Evolutionary conservation across 352 stramenopile genomes (phyloP).

Genomic region (Halophytophthora batemanensis): DNA sequence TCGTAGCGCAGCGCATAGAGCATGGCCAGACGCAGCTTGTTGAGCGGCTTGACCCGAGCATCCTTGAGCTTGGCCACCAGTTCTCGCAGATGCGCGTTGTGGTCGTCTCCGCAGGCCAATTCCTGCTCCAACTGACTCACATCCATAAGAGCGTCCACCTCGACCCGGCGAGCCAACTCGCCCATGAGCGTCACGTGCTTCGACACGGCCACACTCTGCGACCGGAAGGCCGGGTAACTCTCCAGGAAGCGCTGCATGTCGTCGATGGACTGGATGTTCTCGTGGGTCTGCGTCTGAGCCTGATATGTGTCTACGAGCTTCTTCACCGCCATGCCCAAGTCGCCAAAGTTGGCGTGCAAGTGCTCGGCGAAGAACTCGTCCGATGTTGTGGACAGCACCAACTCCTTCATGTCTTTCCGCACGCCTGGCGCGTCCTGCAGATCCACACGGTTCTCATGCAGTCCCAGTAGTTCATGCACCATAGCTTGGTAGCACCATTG

Average conservation of each 20-base stretch:
- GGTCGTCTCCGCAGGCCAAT: constrained; percentile 83
- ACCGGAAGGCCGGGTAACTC: constrained; percentile 95
- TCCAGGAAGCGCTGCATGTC: constrained; percentile 99
- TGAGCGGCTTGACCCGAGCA: constrained; percentile 89
- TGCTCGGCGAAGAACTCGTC: constrained; percentile 97
- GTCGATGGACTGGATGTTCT: constrained; percentile 90
- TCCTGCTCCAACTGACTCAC: constrained; percentile 97
- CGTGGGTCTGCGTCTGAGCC: constrained; percentile 76
- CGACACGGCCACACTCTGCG: constrained; percentile 95
- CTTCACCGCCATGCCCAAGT: constrained; percentile 95
- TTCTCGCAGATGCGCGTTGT: constrained; percentile 81
- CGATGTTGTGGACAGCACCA: constrained; percentile 94
- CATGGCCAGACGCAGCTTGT: constrained; percentile 98
- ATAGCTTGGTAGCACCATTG: constrained; percentile 99
- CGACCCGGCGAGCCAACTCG: constrained; percentile 96
- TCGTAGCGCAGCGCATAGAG: constrained; percentile 99
- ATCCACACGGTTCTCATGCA: constrained; percentile 98
- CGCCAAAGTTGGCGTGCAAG: constrained; percentile 98
- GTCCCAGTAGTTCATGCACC: constrained; percentile 98
- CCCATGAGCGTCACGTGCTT: constrained; percentile 99
- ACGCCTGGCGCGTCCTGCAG: constrained; percentile 93
- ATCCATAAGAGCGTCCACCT: constrained; percentile 96
- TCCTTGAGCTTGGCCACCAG: constrained; percentile 82
- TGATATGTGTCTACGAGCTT: constrained; percentile 92
- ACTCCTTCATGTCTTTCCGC: constrained; percentile 96